Percentiles rank a stretch among this genome's conserved stretches.
These are phyloP conservation scores for Ramularia collo-cygni DNA, from an alignment of 2,329 filamentous ascomycete species.

Conservation along the genomic window DNA sequence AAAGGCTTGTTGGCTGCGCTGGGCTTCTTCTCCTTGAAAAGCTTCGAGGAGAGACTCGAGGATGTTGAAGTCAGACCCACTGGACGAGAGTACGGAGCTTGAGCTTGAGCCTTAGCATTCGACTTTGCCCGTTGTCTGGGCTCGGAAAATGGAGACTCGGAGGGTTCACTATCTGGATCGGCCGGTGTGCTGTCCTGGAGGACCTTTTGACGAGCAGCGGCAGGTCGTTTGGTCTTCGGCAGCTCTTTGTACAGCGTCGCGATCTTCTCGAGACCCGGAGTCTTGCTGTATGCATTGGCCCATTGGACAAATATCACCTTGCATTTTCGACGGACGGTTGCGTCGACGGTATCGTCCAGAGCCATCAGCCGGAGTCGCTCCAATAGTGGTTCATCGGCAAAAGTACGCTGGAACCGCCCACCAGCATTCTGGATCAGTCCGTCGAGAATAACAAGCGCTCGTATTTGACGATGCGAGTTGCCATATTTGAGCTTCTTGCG, in stretches of 20 bases:
- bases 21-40: constrained; percentile 33
- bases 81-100: constrained; percentile 19
- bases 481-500: constrained; percentile 99
- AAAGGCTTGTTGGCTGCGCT: constrained; percentile 59
- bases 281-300: constrained; percentile 73
- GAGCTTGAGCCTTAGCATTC: constrained; percentile 9
- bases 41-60: constrained; percentile 23
- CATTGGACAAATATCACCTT: constrained; percentile 80
- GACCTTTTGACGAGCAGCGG: constrained; percentile 68
- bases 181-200: constrained; percentile 70
- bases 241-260: constrained; percentile 69
- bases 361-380: constrained; percentile 85
- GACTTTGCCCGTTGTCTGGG: constrained; percentile 11
- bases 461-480: constrained; percentile 82
- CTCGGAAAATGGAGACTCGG: constrained; percentile 18
- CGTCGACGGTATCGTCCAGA: constrained; percentile 76
- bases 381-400: constrained; percentile 84
- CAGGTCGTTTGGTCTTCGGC: constrained; percentile 59
- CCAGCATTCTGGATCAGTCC: constrained; percentile 93
- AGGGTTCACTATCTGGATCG: constrained; percentile 46
- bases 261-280: constrained; percentile 71
- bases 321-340: constrained; percentile 81
- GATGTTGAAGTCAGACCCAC: constrained; percentile 28
- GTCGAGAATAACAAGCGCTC: constrained; percentile 82
- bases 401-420: constrained; percentile 73